phyloP scores from a whole-genome alignment of 2,329 filamentous ascomycete species.

The Aspergillus pseudoviridinutans region DNA sequence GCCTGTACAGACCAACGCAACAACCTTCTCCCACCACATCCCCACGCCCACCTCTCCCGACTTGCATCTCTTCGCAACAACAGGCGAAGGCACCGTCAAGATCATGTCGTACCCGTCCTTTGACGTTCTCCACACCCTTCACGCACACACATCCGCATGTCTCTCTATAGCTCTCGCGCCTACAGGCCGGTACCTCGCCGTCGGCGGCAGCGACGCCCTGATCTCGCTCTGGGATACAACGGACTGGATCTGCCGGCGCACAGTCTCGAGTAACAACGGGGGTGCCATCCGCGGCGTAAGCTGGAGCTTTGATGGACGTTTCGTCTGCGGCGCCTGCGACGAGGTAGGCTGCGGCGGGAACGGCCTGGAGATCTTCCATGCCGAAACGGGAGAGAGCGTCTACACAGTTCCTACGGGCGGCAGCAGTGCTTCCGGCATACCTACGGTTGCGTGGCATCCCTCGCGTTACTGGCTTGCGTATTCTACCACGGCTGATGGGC shows the following conservation, averaged over 20 bases:
- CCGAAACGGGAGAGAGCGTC: slow-evolving; percentile 47
- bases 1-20: slow-evolving; percentile 46
- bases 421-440: slow-evolving; percentile 34
- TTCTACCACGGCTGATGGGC: slow-evolving; percentile 42
- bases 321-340: slow-evolving; percentile 46
- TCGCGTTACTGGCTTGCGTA: slow-evolving; percentile 49
- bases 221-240: slow-evolving; percentile 51
- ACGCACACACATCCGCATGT: slow-evolving; percentile 48
- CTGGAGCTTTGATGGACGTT: slow-evolving; percentile 50
- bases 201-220: slow-evolving; percentile 47
- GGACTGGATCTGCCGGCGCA: slow-evolving; percentile 49
- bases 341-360: slow-evolving; percentile 41
- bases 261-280: slow-evolving; percentile 42
- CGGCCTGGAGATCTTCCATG: slow-evolving; percentile 49
- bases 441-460: slow-evolving; percentile 49
- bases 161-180: slow-evolving; percentile 44
- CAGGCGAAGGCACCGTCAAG: slow-evolving; percentile 47
- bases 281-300: slow-evolving; percentile 46
- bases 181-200: slow-evolving; percentile 46
- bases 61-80: slow-evolving; percentile 45
- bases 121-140: slow-evolving; percentile 41
- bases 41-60: slow-evolving; percentile 32
- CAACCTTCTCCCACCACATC: slow-evolving; percentile 44
- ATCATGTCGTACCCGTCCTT: slow-evolving; percentile 47
- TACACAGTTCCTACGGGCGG: slow-evolving; percentile 42